Percentiles rank a stretch among this genome's conserved stretches.
These are phyloP conservation scores for Amoebophrya sp. DNA, from an alignment of 169 alveolate genomes.

Conservation along the genomic window DNA sequence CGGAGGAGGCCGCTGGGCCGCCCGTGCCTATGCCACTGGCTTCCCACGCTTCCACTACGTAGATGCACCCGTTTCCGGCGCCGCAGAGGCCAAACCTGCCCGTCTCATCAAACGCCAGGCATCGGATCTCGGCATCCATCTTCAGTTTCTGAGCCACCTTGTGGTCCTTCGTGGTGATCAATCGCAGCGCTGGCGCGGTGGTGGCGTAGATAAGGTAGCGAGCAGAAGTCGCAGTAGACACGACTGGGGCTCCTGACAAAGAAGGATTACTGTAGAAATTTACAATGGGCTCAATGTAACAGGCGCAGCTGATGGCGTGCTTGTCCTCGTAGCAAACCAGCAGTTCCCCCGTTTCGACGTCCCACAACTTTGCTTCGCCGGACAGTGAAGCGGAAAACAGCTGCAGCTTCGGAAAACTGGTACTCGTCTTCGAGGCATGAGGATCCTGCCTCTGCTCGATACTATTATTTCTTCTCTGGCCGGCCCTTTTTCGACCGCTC, in stretches of 20 bases:
- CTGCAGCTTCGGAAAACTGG: too few relatives aligned
- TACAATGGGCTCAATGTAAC: too few relatives aligned
- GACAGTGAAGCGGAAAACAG: too few relatives aligned
- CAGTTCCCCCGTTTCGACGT: not conserved
- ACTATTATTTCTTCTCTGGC: too few relatives aligned
- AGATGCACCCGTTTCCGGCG: not conserved
- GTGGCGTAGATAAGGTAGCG: not conserved
- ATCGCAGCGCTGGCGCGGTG: not conserved
- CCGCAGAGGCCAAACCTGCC: not conserved
- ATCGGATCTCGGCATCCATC: not conserved
- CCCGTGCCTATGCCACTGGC: not conserved
- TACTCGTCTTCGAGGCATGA: too few relatives aligned
- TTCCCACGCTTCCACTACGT: not conserved
- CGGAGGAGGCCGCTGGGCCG: too few relatives aligned
- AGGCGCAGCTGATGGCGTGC: not conserved
- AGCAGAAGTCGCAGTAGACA: too few relatives aligned
- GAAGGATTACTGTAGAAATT: too few relatives aligned
- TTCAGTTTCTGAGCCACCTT: not conserved
- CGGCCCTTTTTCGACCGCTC: too few relatives aligned
- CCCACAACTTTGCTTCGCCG: not conserved
- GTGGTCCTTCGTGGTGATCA: not conserved
- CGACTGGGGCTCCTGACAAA: too few relatives aligned
- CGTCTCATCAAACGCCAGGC: not conserved
- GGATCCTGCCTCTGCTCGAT: too few relatives aligned
- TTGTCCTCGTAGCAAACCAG: not conserved